Evolutionary conservation across 148 eudicot genomes (phyloP), one percentile per base, ranked within the genome.

Genomic region (Cornus controversa): DNA sequence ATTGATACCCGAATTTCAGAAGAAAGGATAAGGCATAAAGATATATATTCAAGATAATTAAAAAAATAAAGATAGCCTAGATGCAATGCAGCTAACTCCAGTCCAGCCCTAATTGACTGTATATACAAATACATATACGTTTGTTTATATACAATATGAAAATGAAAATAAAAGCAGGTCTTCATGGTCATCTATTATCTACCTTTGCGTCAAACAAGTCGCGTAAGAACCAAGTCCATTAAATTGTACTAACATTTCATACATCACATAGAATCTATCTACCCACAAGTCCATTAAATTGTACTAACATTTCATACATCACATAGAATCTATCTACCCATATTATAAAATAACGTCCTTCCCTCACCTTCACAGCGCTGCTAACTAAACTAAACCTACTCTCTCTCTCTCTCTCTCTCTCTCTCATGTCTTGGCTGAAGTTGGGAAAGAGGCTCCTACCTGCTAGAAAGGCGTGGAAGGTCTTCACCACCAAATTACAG

Each of bases 391-490:
- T 6, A 40, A 40, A 40, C 4, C 36, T 22, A 9, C 63, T 29
- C 24, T 29, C 60, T 24, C 60, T 73, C 72, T 18, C 1, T 16
- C 64, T 74, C 53, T 36, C 54, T 36, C 34, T 37, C 57, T 26
- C 29, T 25, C 60, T 54, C 71, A 84, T 86, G 85, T 72, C 78
- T 69, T 84, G 29, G 64, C 71, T 82, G 82, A 85, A 69, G 8
- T 37, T 83, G 67, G 74, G 73, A n/a, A 75, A 66, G 76, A 79
- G 70, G 66, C 74, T 83, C 26, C 20, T 57, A 29, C 80, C 78
- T 4, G 76, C 71, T 24, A 75, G 53, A 62, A 80, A 75, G 67
- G 76, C 60, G 15, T 86, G 86, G 86, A 83, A 80, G 73, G 69
- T 73, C 14, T 69, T 84, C 60, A 82, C 79, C 70, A 75, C 15